Base-by-base conservation (phyloP, 768 basidiomycete species). In the Tricholoma saponaceum region DNA sequence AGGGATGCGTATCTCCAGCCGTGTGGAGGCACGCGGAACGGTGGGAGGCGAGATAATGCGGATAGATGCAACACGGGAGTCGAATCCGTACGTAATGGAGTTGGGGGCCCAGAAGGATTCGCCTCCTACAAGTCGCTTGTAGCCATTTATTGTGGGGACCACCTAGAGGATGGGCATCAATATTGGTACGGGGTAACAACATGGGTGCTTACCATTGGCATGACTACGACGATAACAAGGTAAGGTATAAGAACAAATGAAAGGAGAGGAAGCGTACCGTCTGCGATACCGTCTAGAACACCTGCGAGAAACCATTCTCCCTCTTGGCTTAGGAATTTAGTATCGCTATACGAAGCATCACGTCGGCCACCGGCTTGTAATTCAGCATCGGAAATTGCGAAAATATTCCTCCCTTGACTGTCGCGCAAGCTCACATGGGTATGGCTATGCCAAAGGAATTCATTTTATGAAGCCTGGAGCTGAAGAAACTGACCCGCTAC, bases 221-320 rank as follows among this genome's bases (percentile, higher is more conserved):
- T 85, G 51, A 95, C 91, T 57, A 22, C 25, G 26, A 51, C 3
- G 46, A 32, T 52, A 46, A 41, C 51, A 30, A 30, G 51, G 56
- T 41, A 10, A 51, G 5, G 25, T 16, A 14, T 6, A 22, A 26
- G 18, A 33, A 49, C 13, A 20, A 43, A 39, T 14, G 50, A 18
- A 22, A 51, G 50, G 9, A 18, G 22, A 50, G 1, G 8, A 68
- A n/a, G 28, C 85, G 57, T 66, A 94, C 94, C 84, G 71, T 98
- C 95, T 10, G 91, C 82, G 52, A 99, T 78, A 33, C 97, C 97
- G 57, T 90, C 87, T 22, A 98, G 70, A 5, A 99, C 69, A 9
- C 97, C 97, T 4, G 95, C 95, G n/a, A 99, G 79, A 79, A 99
- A 99, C 76, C 84, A 86, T 71, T 99, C 97, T 13, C 79, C 92